phyloP scores from a whole-genome alignment of 2,329 filamentous ascomycete species.

The Phaeosphaeria sp. region DNA sequence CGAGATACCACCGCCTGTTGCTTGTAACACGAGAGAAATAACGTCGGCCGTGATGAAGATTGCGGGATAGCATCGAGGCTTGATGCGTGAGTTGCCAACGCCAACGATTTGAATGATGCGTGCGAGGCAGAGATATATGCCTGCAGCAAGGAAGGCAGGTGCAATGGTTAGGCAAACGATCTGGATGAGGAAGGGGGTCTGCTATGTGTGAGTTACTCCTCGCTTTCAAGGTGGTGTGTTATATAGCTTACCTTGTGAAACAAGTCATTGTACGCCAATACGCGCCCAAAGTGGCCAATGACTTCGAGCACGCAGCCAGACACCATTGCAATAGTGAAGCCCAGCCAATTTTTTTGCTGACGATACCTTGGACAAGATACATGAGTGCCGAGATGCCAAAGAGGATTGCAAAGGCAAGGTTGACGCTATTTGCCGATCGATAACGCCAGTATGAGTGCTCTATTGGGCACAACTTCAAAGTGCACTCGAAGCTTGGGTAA shows the following conservation, averaged over 20 bases:
- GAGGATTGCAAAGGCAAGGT: slow-evolving; percentile 51
- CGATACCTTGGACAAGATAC: slow-evolving; percentile 47
- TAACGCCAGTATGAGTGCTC: slow-evolving; percentile 53
- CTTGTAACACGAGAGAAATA: slow-evolving; percentile 54
- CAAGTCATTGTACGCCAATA: slow-evolving; percentile 64
- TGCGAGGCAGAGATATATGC: slow-evolving; percentile 69
- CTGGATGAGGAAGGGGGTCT: slow-evolving; percentile 69
- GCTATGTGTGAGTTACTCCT: slow-evolving; percentile 5
- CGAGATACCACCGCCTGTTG: slow-evolving; percentile 53
- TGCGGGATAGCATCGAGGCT: slow-evolving; percentile 55
- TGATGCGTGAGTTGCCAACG: slow-evolving; percentile 50
- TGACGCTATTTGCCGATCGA: slow-evolving; percentile 51
- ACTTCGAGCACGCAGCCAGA: slow-evolving; percentile 65
- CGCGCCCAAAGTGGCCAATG: slow-evolving; percentile 67
- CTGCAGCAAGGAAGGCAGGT: slow-evolving; percentile 64
- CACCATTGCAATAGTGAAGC: slow-evolving; percentile 59
- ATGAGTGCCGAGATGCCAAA: slow-evolving; percentile 51
- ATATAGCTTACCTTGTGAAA: slow-evolving; percentile 52
- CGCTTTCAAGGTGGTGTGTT: background rate
- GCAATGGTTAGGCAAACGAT: slow-evolving; percentile 67
- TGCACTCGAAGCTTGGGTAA: slow-evolving; percentile 27
- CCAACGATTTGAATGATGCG: slow-evolving; percentile 51
- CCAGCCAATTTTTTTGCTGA: slow-evolving; percentile 46
- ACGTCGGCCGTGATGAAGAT: slow-evolving; percentile 60
- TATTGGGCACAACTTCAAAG: slow-evolving; percentile 49